A percentile compares a stretch with the other conserved stretches of the same genome.
These are phyloP conservation scores for Pseudogymnoascus sp. DNA, from an alignment of 2,329 filamentous ascomycete species.

Conservation along the genomic window DNA sequence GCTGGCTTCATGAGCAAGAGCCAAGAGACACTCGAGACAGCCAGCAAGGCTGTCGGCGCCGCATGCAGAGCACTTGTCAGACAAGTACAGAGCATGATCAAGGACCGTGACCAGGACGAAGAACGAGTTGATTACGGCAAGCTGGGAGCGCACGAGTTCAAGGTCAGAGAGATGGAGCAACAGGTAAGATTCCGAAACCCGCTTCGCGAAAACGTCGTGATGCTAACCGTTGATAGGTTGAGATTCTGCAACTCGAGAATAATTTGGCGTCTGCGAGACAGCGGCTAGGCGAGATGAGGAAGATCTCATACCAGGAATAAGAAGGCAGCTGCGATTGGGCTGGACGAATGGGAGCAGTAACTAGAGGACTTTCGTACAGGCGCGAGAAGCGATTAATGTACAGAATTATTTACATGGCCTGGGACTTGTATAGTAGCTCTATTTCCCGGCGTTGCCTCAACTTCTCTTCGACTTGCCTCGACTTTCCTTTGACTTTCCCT, in stretches of 20 bases:
- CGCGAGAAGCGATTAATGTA: neutral
- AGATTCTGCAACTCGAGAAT: conserved; percentile 95
- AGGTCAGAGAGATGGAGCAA: conserved; percentile 98
- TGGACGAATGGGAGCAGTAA: neutral
- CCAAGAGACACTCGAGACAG: conserved; percentile 83
- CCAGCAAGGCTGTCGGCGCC: conserved; percentile 84
- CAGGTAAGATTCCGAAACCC: conserved; percentile 58
- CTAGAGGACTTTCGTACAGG: neutral
- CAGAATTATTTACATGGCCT: neutral
- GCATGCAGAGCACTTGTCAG: conserved; percentile 83
- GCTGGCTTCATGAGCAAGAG: conserved; percentile 97
- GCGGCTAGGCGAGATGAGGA: conserved; percentile 87
- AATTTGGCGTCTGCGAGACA: conserved; percentile 69
- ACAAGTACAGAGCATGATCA: conserved; percentile 92
- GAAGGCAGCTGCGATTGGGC: neutral
- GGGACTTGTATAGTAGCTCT: neutral
- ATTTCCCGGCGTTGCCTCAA: neutral
- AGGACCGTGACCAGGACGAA: conserved; percentile 73
- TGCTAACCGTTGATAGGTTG: conserved; percentile 55
- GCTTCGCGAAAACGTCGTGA: neutral
- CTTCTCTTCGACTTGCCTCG: neutral
- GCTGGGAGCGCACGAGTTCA: conserved; percentile 91
- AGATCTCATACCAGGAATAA: conserved; percentile 30
- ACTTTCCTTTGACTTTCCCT: neutral
- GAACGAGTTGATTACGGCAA: conserved; percentile 82